Evolutionary conservation across 768 basidiomycete genomes (phyloP).

Genomic region (Cystofilobasidium macerans): DNA sequence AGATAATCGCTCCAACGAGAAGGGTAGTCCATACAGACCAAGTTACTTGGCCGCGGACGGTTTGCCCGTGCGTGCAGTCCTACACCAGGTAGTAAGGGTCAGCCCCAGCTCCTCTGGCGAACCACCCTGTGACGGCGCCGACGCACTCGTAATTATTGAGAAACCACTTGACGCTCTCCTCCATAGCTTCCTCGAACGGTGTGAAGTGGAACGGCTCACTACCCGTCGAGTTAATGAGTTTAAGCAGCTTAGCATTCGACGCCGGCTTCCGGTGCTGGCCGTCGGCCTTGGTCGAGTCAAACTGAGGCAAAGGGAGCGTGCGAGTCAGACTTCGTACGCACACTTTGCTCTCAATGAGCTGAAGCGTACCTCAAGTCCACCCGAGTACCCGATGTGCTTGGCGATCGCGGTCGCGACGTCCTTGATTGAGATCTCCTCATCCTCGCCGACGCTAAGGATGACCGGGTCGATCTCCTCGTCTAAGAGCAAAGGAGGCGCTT

Average conservation of each 20-base stretch:
- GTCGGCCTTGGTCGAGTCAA: conserved; percentile 72
- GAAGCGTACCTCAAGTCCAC: conserved; percentile 55
- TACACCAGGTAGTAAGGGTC: too few species aligned
- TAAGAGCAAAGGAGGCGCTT: neutral
- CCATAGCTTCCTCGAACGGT: conserved; percentile 72
- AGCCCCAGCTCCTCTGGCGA: too few species aligned
- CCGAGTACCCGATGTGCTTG: conserved; percentile 64
- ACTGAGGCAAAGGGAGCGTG: too few species aligned
- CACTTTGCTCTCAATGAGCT: too few species aligned
- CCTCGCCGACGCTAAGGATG: conserved; percentile 81
- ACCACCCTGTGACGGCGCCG: too few species aligned
- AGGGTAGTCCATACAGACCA: too few species aligned
- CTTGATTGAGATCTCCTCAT: conserved; percentile 88
- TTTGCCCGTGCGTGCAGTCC: too few species aligned
- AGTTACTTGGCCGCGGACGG: too few species aligned
- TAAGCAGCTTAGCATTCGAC: conserved; percentile 76
- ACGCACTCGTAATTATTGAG: conserved; percentile 55
- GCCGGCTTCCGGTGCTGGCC: conserved; percentile 96
- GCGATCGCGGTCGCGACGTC: conserved; percentile 84
- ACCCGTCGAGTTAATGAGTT: conserved; percentile 47
- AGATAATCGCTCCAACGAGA: too few species aligned
- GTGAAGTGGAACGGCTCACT: conserved; percentile 65
- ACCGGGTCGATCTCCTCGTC: conserved; percentile 81
- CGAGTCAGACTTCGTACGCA: too few species aligned
- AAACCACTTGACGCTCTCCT: conserved; percentile 77